A percentile compares a stretch with the other conserved stretches of the same genome.
Evolutionary conservation across 1,284 basidiomycete genomes (phyloP).

Genomic region (Cutaneotrichosporon sp.): DNA sequence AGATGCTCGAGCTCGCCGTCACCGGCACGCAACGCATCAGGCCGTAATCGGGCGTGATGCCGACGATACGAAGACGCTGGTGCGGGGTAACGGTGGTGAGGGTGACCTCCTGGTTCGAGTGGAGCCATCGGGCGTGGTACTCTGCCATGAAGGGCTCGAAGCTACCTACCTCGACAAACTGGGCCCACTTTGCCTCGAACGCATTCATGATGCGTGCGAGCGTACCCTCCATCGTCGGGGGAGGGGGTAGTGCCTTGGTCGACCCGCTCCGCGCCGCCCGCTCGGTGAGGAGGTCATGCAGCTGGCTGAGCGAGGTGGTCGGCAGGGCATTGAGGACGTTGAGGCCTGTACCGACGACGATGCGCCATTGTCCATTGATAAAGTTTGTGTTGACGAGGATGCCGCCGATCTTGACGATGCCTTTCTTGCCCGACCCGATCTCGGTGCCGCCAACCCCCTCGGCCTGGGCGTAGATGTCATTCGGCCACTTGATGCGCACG

Average conservation of each 20-base stretch:
- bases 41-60: constrained; percentile 85
- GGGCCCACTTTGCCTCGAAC: constrained; percentile 76
- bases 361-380: constrained; percentile 65
- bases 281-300: constrained; percentile 53
- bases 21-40: constrained; percentile 74
- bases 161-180: constrained; percentile 65
- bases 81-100: constrained; percentile 73
- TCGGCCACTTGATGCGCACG: constrained; percentile 93
- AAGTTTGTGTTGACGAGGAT: constrained; percentile 90
- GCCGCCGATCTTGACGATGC: constrained; percentile 72
- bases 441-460: constrained; percentile 52
- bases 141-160: constrained; percentile 75
- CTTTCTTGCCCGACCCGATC: constrained; percentile 54
- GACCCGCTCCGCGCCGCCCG: constrained; percentile 18
- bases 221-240: constrained; percentile 69
- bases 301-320: constrained; percentile 74
- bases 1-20: constrained; percentile 52
- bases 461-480: constrained; percentile 79
- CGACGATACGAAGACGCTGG: constrained; percentile 70
- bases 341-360: constrained; percentile 82
- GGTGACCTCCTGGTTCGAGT: constrained; percentile 84
- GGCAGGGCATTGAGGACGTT: constrained; percentile 83
- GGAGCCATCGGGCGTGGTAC: constrained; percentile 81
- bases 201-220: constrained; percentile 72
- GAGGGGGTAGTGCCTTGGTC: constrained; percentile 42